Evolutionary conservation across 1,139 yeast genomes (phyloP).

Genomic region (Hansenula anomala): DNA sequence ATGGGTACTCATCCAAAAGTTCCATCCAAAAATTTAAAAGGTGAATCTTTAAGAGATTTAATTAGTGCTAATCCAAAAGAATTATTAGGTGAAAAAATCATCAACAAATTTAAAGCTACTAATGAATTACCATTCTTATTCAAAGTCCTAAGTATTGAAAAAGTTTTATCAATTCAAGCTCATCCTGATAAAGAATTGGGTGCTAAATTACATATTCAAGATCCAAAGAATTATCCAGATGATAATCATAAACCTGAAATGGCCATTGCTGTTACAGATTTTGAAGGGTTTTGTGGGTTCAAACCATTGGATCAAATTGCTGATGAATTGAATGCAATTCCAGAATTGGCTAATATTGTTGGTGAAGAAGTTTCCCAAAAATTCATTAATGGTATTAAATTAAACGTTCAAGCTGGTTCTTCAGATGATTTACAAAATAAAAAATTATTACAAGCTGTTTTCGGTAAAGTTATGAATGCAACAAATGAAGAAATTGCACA

Average conservation of each 20-base stretch:
- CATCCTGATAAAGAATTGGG: constrained; percentile 93
- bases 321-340: constrained; percentile 58
- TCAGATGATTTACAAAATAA: constrained; percentile 52
- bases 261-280: constrained; percentile 95
- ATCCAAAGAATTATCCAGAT: constrained; percentile 95
- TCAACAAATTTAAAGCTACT: constrained; percentile 59
- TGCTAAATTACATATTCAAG: constrained; percentile 65
- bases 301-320: constrained; percentile 81
- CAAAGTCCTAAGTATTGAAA: constrained; percentile 87
- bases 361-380: constrained; percentile 53
- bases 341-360: constrained; percentile 70
- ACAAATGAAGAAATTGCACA: constrained; percentile 47
- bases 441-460: constrained; percentile 65
- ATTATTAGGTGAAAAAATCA: constrained; percentile 53
- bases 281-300: constrained; percentile 98
- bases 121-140: constrained; percentile 86
- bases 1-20: constrained; percentile 98
- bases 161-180: constrained; percentile 93
- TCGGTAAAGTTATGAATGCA: constrained; percentile 80
- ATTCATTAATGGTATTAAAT: constrained; percentile 46
- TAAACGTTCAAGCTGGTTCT: constrained; percentile 32
- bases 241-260: constrained; percentile 98
- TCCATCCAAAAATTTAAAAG: constrained; percentile 65
- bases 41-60: constrained; percentile 58
- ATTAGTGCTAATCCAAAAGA: constrained; percentile 55